Percentiles rank a stretch among this genome's conserved stretches.
Evolutionary conservation across 345 rosid genomes (phyloP).

Genomic region (Acer saccharum): DNA sequence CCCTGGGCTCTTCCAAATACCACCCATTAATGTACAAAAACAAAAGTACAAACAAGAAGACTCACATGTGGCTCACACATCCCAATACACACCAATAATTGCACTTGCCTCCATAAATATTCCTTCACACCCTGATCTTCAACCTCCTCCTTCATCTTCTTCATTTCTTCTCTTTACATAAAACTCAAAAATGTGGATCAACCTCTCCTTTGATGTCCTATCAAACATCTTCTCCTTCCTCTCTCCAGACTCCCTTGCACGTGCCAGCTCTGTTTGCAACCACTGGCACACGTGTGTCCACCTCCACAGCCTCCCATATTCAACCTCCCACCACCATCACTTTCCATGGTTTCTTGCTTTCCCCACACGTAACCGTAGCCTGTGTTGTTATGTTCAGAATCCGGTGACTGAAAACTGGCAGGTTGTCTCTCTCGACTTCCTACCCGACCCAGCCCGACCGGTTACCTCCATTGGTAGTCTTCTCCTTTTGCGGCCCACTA

Average conservation of each 20-base stretch:
- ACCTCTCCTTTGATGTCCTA: constrained; percentile 47
- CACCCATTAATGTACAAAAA: neutral
- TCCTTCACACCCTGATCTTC: neutral
- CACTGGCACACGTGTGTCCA: constrained; percentile 41
- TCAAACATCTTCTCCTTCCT: constrained; percentile 51
- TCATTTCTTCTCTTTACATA: neutral
- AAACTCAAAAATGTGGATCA: constrained; percentile 47
- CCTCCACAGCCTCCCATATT: constrained; percentile 20
- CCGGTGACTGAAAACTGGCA: constrained; percentile 41
- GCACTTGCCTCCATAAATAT: neutral
- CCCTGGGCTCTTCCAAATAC: constrained; percentile 27
- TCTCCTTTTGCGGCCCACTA: constrained; percentile 40
- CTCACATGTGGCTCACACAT: constrained; percentile 35
- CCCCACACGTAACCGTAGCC: constrained; percentile 38
- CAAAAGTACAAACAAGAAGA: constrained; percentile 10
- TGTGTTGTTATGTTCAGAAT: constrained; percentile 41
- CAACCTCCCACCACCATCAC: neutral
- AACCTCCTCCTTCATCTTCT: neutral
- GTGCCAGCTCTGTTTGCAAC: constrained; percentile 45
- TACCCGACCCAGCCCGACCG: constrained; percentile 37
- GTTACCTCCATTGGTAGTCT: constrained; percentile 39
- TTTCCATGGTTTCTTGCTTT: constrained; percentile 56
- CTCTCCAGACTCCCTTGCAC: constrained; percentile 48
- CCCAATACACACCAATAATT: constrained; percentile 31
- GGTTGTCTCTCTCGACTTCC: constrained; percentile 35